These are phyloP conservation scores for Nigrograna mackinnonii DNA, from an alignment of 2,329 filamentous ascomycete species.

Conservation along the genomic window DNA sequence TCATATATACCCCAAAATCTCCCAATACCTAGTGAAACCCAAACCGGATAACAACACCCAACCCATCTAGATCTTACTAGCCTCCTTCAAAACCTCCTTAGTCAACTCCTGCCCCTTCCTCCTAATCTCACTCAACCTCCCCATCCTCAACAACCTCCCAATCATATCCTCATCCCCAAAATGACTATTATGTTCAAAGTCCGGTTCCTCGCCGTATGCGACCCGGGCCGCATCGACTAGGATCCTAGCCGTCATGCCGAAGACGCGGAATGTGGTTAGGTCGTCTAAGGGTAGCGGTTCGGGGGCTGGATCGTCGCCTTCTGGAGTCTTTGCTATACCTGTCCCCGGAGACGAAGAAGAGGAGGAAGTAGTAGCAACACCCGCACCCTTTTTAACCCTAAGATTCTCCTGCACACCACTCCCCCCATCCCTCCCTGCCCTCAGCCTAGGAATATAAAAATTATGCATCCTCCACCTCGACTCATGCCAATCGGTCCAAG, in stretches of 20 bases:
- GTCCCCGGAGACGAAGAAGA: slow-evolving; percentile 8
- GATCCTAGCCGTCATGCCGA: slow-evolving; percentile 93
- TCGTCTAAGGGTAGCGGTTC: slow-evolving; percentile 46
- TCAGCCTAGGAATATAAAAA: slow-evolving; percentile 75
- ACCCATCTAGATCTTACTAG: slow-evolving; percentile 47
- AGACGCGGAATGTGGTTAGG: slow-evolving; percentile 74
- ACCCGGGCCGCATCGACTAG: slow-evolving; percentile 85
- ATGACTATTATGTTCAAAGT: slow-evolving; percentile 74
- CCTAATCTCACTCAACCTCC: slow-evolving; percentile 57
- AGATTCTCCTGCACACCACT: slow-evolving; percentile 13
- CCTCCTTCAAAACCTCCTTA: slow-evolving; percentile 54
- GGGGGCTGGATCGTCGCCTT: slow-evolving; percentile 25
- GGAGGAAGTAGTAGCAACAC: slow-evolving; percentile 2
- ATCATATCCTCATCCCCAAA: slow-evolving; percentile 72
- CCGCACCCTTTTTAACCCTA: slow-evolving; percentile 6
- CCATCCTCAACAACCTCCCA: slow-evolving; percentile 56
- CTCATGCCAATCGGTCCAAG: slow-evolving; percentile 80
- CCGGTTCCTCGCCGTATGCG: slow-evolving; percentile 80
- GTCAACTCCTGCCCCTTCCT: slow-evolving; percentile 57
- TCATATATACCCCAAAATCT: too few species aligned
- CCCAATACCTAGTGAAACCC: too few species aligned
- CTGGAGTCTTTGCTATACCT: slow-evolving; percentile 8
- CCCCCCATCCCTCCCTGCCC: too few species aligned
- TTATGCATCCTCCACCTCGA: slow-evolving; percentile 85
- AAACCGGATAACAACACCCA: neutral